Conservation (phyloP, 352 stramenopile species). For the Phytophthora foliorum region DNA sequence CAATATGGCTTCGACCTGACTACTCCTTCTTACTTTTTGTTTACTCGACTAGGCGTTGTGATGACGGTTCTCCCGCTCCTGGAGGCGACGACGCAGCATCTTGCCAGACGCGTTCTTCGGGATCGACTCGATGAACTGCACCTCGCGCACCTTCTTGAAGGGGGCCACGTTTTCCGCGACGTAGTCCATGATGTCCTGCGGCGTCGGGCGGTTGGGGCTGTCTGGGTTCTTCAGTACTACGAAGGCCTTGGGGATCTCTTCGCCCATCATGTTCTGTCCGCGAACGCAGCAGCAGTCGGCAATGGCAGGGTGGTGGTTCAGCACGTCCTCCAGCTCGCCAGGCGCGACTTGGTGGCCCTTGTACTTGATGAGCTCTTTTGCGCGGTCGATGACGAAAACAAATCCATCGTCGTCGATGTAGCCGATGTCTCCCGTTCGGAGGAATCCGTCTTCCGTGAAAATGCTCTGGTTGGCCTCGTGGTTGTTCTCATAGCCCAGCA, state of each 20-base stretch:
- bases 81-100: slow-evolving; percentile 89
- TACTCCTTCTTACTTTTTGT: neutral
- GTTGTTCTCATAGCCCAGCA: slow-evolving; percentile 94
- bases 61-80: slow-evolving; percentile 46
- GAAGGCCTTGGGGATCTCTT: slow-evolving; percentile 92
- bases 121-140: slow-evolving; percentile 92
- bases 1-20: neutral
- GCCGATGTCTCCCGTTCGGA: slow-evolving; percentile 92
- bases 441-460: slow-evolving; percentile 82
- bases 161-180: slow-evolving; percentile 83
- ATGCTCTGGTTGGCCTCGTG: slow-evolving; percentile 84
- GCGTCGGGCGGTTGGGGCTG: slow-evolving; percentile 43
- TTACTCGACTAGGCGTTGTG: slow-evolving; percentile 23
- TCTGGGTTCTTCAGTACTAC: slow-evolving; percentile 77
- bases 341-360: slow-evolving; percentile 93
- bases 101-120: slow-evolving; percentile 93
- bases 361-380: slow-evolving; percentile 97
- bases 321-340: slow-evolving; percentile 92
- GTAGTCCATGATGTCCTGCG: slow-evolving; percentile 85
- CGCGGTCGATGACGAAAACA: slow-evolving; percentile 92
- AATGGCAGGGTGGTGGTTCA: slow-evolving; percentile 85
- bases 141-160: slow-evolving; percentile 91
- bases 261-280: slow-evolving; percentile 74
- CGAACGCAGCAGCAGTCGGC: slow-evolving; percentile 82
- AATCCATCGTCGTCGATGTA: slow-evolving; percentile 94